Evolutionary conservation across 495 filamentous ascomycete species (phyloP), one percentile per base, ranked within the genome.

Genomic region (Cenococcum geophilum): DNA sequence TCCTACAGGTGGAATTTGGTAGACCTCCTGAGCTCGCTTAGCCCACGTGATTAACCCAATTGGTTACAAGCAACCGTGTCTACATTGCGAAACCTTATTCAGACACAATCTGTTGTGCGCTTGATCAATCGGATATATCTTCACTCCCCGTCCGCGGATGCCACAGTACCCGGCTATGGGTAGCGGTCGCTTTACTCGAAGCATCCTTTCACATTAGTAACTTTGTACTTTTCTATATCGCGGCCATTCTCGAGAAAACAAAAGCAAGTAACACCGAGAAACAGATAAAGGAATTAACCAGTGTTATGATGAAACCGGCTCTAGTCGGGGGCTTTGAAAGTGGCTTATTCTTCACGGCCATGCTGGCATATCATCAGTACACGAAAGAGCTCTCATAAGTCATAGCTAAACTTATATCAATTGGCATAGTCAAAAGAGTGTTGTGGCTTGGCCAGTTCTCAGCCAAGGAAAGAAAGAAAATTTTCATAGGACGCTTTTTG

Each of bases 171-270:
- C 16, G 14, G n/a, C 21, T 22, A 18, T 72, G 71, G 68, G 5
- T 60, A 9, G 59, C 61, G 1, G 63, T 74, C 4, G 66, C 72
- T 1, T 18, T 71, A 2, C 53, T 71, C 1, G 72, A 75, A 36
- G 60, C 66, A 1, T 57, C 61, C 3, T 74, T 75, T 55, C 67
- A 74, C 52, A 59, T 75, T 34, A 75, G 74, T 56, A 75, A 75
- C 54, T 75, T 75, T 63, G 68, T 75, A 5, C 56, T 75, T 27
- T 75, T 75, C 55, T 75, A 73, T 47, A 25, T 69, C 36, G 70
- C 68, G 18, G 70, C 70, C 10, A 32, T 73, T 10, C 50, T 62
- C 0, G 71, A 69, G 56, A 73, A 71, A 45, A 27, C 22, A 51
- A 49, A 32, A 42, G 35, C 16, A 8, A 59, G 32, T 23, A 20